phyloP scores from a whole-genome alignment of 306 rosid genomes.

The Trifolium dubium region DNA sequence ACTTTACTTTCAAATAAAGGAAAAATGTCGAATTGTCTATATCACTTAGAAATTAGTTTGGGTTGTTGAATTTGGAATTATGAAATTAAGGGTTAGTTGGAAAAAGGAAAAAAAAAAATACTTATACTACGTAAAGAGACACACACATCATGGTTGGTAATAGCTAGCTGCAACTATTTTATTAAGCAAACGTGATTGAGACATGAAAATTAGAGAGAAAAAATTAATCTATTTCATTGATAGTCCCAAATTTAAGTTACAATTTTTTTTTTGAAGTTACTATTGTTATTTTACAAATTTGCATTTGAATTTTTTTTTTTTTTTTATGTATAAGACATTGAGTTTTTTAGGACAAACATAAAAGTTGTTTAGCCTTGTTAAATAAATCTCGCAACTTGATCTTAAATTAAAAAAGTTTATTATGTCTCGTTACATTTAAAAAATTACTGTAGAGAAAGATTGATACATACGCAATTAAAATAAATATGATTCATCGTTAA shows the following conservation, averaged over 20 bases:
- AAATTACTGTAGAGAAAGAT: background rate
- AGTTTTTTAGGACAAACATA: background rate
- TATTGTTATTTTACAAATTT: background rate
- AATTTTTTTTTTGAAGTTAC: background rate
- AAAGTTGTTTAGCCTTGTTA: background rate
- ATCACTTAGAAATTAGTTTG: constrained; percentile 30
- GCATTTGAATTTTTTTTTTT: background rate
- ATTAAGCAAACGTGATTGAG: constrained; percentile 4
- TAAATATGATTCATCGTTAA: background rate
- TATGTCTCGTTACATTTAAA: background rate
- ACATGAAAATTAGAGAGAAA: constrained; percentile 25
- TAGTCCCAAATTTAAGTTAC: background rate
- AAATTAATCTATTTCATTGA: background rate
- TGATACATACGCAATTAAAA: background rate
- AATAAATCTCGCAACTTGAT: background rate
- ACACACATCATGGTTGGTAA: constrained; percentile 2
- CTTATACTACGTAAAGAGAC: background rate
- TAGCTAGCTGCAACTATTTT: background rate
- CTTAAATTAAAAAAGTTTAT: background rate
- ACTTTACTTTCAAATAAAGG: constrained; percentile 45
- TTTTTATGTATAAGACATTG: background rate
- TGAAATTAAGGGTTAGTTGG: constrained; percentile 12
- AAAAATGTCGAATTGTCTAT: constrained; percentile 35
- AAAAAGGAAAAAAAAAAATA: background rate
- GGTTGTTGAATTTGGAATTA: constrained; percentile 36